phyloP scores from a whole-genome alignment of 2,329 filamentous ascomycete genomes.

The Fusarium hostae region DNA sequence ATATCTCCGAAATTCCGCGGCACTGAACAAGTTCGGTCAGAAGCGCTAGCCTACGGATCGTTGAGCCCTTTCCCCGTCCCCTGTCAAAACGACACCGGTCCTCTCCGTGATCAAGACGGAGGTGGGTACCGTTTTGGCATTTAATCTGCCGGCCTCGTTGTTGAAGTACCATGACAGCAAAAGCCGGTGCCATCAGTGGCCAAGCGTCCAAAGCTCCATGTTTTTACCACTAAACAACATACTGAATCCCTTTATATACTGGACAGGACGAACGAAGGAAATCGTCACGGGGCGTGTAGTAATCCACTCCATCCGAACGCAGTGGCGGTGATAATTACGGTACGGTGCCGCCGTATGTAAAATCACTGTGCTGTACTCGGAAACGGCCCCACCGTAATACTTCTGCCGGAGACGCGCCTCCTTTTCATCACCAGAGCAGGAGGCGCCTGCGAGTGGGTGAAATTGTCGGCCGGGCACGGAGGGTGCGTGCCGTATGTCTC shows the following conservation, averaged over 20 bases:
- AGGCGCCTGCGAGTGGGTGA: constrained; percentile 13
- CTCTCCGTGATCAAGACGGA: constrained; percentile 36
- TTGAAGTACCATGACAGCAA: not conserved
- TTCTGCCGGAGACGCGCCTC: constrained; percentile 29
- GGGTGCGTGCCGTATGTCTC: constrained; percentile 5
- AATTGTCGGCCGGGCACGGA: constrained; percentile 18
- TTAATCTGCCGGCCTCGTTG: constrained; percentile 19
- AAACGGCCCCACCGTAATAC: constrained; percentile 34
- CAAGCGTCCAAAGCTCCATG: no score
- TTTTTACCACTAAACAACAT: not conserved
- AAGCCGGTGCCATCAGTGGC: not conserved
- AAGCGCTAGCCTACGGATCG: constrained; percentile 18
- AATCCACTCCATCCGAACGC: not conserved
- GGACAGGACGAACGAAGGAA: not conserved
- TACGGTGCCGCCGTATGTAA: constrained; percentile 15
- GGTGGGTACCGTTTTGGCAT: constrained; percentile 33
- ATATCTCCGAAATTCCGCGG: not conserved
- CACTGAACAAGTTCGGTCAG: not conserved
- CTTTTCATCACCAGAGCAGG: constrained; percentile 13
- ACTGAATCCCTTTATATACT: not conserved
- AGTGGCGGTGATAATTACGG: constrained; percentile 1
- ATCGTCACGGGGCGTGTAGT: not conserved
- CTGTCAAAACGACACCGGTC: constrained; percentile 21
- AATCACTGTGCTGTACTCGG: constrained; percentile 25
- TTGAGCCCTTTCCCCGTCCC: constrained; percentile 28